Evolutionary conservation across 805 yeast genomes (phyloP).

Genomic region (Wickerhamiella cacticola): DNA sequence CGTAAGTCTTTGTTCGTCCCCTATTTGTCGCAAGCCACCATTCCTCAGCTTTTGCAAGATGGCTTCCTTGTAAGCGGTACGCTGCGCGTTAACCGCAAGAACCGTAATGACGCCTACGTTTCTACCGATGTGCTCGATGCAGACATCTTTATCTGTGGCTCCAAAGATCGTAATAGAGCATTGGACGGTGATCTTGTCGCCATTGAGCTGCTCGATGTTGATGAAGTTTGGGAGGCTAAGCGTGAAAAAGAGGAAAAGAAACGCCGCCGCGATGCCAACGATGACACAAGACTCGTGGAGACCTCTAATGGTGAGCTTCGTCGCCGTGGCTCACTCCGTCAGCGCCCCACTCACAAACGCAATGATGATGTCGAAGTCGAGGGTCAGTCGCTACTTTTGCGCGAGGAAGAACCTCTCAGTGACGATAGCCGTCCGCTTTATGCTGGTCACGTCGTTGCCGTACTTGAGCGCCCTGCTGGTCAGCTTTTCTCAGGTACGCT

Average conservation of each 20-base stretch:
- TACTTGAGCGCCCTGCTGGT: conserved; percentile 93
- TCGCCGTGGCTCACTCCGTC: conserved; percentile 83
- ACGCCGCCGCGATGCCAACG: conserved; percentile 57
- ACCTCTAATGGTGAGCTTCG: conserved; percentile 32
- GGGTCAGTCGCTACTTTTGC: conserved; percentile 82
- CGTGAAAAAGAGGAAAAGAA: conserved; percentile 96
- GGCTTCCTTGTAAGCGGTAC: conserved; percentile 89
- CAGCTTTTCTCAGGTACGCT: conserved; percentile 90
- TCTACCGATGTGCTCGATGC: conserved; percentile 91
- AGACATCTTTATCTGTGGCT: conserved; percentile 94
- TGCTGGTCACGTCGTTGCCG: conserved; percentile 98
- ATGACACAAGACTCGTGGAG: conserved; percentile 24
- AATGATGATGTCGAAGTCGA: conserved; percentile 98
- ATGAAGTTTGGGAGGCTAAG: conserved; percentile 95
- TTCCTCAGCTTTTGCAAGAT: conserved; percentile 78
- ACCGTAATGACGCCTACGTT: conserved; percentile 96
- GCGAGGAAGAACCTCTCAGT: conserved; percentile 90
- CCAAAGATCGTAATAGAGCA: conserved; percentile 95
- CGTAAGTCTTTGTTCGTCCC: conserved; percentile 79
- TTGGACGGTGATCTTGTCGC: conserved; percentile 95
- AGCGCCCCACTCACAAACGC: conserved; percentile 93
- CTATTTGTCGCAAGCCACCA: conserved; percentile 81
- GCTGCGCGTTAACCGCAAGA: conserved; percentile 86
- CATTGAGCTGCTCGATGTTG: conserved; percentile 83
- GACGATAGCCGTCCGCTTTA: conserved; percentile 88